Percentiles rank a stretch among this genome's conserved stretches.
Evolutionary conservation across 805 yeast species (phyloP).

Genomic region (Yarrowia phangngaensis): DNA sequence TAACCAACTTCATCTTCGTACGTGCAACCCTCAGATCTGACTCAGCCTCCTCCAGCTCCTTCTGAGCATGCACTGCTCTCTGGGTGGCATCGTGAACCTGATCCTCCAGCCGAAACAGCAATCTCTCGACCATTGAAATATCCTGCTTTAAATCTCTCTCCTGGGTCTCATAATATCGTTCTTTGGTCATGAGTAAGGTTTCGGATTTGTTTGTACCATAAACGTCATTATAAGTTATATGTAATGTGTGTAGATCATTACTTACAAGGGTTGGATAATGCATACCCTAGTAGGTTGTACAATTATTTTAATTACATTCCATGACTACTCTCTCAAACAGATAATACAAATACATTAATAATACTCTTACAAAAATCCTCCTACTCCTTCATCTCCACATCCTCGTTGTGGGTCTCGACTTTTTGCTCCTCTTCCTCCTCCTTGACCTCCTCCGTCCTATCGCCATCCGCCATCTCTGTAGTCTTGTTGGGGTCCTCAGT

Average conservation of each 20-base stretch:
- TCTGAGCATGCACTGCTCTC: constrained; percentile 1
- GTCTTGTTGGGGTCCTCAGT: constrained; percentile 27
- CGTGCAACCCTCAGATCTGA: constrained; percentile 3
- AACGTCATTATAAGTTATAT: too few relatives aligned
- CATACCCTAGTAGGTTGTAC: too few relatives aligned
- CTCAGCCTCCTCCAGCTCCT: constrained; percentile 9
- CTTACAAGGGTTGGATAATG: too few relatives aligned
- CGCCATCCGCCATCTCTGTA: constrained; percentile 22
- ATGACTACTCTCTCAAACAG: neutral
- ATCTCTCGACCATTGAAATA: neutral
- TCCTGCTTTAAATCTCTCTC: constrained; percentile 15
- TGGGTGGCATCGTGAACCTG: neutral
- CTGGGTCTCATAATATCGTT: constrained; percentile 15
- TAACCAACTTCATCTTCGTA: neutral
- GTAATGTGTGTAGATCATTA: too few relatives aligned
- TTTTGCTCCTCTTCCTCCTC: constrained; percentile 26
- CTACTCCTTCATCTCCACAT: constrained; percentile 25
- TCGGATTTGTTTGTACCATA: neutral
- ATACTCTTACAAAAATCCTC: constrained; percentile 24
- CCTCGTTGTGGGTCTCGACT: constrained; percentile 29
- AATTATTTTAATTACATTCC: neutral
- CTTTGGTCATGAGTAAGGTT: constrained; percentile 1
- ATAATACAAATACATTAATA: constrained; percentile 14
- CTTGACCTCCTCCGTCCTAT: constrained; percentile 28
- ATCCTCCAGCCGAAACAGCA: constrained; percentile 4